Evolutionary conservation across 371 early-diverging fungal species (phyloP).

Genomic region (Mucor circinelloides): DNA sequence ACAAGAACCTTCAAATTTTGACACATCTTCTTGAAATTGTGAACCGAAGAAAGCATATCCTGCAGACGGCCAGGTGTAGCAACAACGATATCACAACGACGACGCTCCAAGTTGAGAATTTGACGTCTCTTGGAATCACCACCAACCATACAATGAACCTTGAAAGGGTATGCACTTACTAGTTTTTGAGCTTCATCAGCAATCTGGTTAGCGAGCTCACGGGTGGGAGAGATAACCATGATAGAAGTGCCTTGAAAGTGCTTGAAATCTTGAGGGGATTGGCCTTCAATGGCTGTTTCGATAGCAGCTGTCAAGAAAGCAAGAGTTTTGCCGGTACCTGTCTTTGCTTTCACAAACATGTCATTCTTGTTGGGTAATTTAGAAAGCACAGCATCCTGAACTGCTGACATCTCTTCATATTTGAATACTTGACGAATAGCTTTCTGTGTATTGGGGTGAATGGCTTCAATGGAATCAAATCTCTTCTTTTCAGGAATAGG

Average conservation of each 20-base stretch:
- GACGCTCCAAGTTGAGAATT: conserved; percentile 57
- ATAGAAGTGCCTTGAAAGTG: conserved; percentile 69
- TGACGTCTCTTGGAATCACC: conserved; percentile 79
- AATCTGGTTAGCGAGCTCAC: conserved; percentile 97
- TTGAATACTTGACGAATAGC: conserved; percentile 71
- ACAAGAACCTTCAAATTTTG: conserved; percentile 76
- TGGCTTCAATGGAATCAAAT: conserved; percentile 55
- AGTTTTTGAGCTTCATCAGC: conserved; percentile 82
- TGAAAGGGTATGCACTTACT: conserved; percentile 58
- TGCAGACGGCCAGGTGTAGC: conserved; percentile 95
- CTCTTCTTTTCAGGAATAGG: conserved; percentile 30
- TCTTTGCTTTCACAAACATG: conserved; percentile 92
- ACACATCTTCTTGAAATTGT: conserved; percentile 59
- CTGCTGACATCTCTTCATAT: conserved; percentile 78
- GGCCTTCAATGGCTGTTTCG: conserved; percentile 60
- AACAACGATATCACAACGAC: conserved; percentile 87
- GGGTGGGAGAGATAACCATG: conserved; percentile 93
- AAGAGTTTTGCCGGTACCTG: conserved; percentile 98
- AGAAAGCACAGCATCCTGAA: conserved; percentile 80
- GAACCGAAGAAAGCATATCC: conserved; percentile 78
- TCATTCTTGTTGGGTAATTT: conserved; percentile 76
- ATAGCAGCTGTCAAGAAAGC: conserved; percentile 93
- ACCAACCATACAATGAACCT: conserved; percentile 87
- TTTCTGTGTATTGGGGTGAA: conserved; percentile 60
- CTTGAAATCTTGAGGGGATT: conserved; percentile 28